A percentile compares a stretch with the other conserved stretches of the same genome.
phyloP scores from a whole-genome alignment of 2,329 filamentous ascomycete species.

The Chrysosporium queenslandicum region DNA sequence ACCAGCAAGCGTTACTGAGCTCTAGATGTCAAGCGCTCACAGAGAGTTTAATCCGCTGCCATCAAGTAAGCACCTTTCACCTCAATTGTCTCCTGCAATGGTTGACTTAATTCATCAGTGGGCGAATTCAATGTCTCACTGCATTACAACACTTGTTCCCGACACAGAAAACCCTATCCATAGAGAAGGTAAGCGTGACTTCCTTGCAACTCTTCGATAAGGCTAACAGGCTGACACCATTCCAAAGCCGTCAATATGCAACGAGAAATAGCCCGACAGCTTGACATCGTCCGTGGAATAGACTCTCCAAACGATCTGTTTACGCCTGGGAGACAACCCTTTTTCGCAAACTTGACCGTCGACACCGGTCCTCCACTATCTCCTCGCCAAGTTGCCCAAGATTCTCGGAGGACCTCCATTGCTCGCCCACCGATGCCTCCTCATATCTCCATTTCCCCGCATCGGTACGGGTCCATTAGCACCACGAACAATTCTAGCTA shows the following conservation, averaged over 20 bases:
- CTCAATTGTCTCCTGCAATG: neutral
- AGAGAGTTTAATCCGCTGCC: slow-evolving; percentile 66
- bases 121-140: slow-evolving; percentile 73
- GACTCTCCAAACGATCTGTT: slow-evolving; percentile 57
- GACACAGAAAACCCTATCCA: slow-evolving; percentile 66
- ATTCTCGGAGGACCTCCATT: slow-evolving; percentile 62
- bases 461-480: slow-evolving; percentile 80
- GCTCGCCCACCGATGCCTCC: slow-evolving; percentile 66
- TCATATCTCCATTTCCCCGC: slow-evolving; percentile 67
- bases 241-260: slow-evolving; percentile 47
- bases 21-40: slow-evolving; percentile 71
- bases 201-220: neutral
- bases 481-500: slow-evolving; percentile 56
- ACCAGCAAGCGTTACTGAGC: slow-evolving; percentile 67
- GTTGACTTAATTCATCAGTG: slow-evolving; percentile 44
- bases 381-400: slow-evolving; percentile 74
- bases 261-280: slow-evolving; percentile 52
- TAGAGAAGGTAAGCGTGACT: slow-evolving; percentile 60
- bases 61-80: slow-evolving; percentile 44
- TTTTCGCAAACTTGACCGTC: slow-evolving; percentile 50
- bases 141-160: slow-evolving; percentile 62
- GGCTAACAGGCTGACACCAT: slow-evolving; percentile 3
- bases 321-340: slow-evolving; percentile 54
- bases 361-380: slow-evolving; percentile 69
- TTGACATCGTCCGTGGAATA: slow-evolving; percentile 47